A percentile compares a stretch with the other conserved stretches of the same genome.
Evolutionary conservation across 2,329 filamentous ascomycete genomes (phyloP).

Genomic region (Harringtonia aguacate): DNA sequence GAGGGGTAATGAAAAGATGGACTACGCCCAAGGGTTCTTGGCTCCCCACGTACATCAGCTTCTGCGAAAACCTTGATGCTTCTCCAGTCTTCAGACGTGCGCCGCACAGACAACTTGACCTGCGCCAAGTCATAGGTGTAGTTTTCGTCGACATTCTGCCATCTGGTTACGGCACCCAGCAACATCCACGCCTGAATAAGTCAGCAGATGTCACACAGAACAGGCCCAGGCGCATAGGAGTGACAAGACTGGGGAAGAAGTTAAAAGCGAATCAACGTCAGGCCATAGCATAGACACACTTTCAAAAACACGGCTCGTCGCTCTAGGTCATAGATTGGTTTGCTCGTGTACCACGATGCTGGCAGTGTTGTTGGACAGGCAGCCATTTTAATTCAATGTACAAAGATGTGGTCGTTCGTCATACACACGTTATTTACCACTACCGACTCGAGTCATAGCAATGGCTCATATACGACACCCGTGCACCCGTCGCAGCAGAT

Average conservation of each 20-base stretch:
- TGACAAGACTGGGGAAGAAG: too few relatives aligned
- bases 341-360: conserved; percentile 4
- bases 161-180: background rate
- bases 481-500: background rate
- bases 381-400: background rate
- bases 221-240: too few relatives aligned
- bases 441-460: too few relatives aligned
- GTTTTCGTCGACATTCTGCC: background rate
- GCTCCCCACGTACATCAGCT: background rate
- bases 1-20: background rate
- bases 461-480: too few relatives aligned
- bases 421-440: too few relatives aligned
- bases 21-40: background rate
- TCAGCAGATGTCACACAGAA: background rate
- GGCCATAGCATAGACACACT: background rate
- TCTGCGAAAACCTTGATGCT: background rate
- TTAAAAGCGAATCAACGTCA: too few relatives aligned
- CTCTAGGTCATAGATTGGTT: conserved; percentile 1
- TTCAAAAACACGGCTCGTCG: conserved; percentile 3
- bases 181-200: conserved; percentile 2
- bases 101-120: background rate
- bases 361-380: conserved; percentile 1
- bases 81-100: background rate
- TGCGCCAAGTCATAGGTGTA: background rate
- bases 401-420: too few relatives aligned